Percentiles rank a stretch among this genome's conserved stretches.
Conservation (phyloP, 78 protist species). For the slime mould (Dictyostelium discoideum) region DNA sequence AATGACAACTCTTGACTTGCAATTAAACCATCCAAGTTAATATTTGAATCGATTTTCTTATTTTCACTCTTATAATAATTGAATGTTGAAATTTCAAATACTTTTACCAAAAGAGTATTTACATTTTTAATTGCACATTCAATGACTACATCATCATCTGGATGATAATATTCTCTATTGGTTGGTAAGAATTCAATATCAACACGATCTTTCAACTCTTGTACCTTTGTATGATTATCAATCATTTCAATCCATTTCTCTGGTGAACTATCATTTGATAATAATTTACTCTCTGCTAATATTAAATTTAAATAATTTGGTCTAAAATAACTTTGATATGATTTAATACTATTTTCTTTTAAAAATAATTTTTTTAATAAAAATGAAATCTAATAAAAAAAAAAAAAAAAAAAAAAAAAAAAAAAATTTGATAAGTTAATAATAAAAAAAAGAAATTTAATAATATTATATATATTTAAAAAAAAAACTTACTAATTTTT, state of each 20-base stretch:
- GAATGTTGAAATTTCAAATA: constrained; percentile 71
- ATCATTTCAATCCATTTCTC: constrained; percentile 59
- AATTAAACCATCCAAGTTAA: constrained; percentile 77
- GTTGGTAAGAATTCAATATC: constrained; percentile 55
- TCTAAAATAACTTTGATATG: constrained; percentile 1
- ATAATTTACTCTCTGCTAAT: constrained; percentile 43
- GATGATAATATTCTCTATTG: constrained; percentile 28
- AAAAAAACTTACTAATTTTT: constrained; percentile 36
- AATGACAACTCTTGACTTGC: constrained; percentile 38
- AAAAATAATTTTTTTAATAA: constrained; percentile 39
- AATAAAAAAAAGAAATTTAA: background rate
- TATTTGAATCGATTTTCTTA: background rate
- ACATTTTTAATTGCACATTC: constrained; percentile 65
- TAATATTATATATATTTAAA: no score
- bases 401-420: background rate
- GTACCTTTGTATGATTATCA: background rate
- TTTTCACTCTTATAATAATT: constrained; percentile 49
- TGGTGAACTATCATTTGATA: background rate
- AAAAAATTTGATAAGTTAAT: no score
- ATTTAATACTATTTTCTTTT: background rate
- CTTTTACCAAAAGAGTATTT: constrained; percentile 40
- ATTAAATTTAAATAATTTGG: constrained; percentile 34
- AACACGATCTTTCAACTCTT: constrained; percentile 29
- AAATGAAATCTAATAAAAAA: constrained; percentile 8
- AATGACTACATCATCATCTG: constrained; percentile 56